These are phyloP conservation scores for Penicillium goetzii DNA, from an alignment of 495 filamentous ascomycete genomes.

Conservation along the genomic window DNA sequence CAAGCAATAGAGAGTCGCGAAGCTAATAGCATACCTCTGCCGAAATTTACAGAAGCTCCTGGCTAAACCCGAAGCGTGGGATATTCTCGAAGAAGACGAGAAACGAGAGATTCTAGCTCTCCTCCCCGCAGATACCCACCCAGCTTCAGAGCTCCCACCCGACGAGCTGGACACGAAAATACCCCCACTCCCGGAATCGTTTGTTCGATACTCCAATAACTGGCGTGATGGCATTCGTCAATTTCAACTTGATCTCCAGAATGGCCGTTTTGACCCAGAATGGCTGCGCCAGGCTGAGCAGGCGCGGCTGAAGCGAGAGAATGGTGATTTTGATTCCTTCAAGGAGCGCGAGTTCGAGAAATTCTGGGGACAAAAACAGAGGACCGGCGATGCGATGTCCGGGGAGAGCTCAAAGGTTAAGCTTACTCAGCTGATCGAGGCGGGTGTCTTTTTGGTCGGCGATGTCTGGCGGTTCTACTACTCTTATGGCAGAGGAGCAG, in stretches of 20 bases:
- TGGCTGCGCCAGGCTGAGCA: conserved; percentile 68
- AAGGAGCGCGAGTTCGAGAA: conserved; percentile 67
- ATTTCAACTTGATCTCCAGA: conserved; percentile 62
- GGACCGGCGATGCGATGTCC: conserved; percentile 40
- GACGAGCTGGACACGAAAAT: conserved; percentile 41
- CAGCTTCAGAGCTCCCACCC: conserved; percentile 37
- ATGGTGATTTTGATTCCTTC: conserved; percentile 71
- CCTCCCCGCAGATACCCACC: conserved; percentile 56
- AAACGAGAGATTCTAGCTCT: conserved; percentile 57
- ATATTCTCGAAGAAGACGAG: conserved; percentile 57
- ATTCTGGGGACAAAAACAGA: conserved; percentile 72
- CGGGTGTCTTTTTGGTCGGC: conserved; percentile 51
- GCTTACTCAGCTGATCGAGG: conserved; percentile 47
- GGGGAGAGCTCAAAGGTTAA: conserved; percentile 57
- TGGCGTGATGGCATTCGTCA: conserved; percentile 54
- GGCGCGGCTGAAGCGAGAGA: conserved; percentile 63
- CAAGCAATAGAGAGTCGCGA: background rate
- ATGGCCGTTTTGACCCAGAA: conserved; percentile 64
- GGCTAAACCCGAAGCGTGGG: conserved; percentile 60
- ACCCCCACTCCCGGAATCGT: conserved; percentile 45
- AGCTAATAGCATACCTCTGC: background rate
- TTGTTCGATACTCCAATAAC: conserved; percentile 55
- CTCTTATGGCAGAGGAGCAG: conserved; percentile 32
- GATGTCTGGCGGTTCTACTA: conserved; percentile 56
- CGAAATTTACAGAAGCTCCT: conserved; percentile 54